Evolutionary conservation across 257 asterid genomes (phyloP).

Genomic region (Craterostigma plantagineum): DNA sequence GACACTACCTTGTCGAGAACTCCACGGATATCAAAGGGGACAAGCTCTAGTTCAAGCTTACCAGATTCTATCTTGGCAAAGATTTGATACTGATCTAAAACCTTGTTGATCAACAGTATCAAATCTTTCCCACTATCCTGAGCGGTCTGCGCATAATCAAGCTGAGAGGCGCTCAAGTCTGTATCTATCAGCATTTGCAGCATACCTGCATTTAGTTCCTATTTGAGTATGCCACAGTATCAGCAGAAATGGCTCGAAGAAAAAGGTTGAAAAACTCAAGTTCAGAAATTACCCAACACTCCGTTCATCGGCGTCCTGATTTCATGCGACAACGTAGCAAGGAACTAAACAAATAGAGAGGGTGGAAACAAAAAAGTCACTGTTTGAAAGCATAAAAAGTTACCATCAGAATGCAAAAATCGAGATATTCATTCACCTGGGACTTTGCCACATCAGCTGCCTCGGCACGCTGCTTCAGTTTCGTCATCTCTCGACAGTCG

Average conservation of each 20-base stretch:
- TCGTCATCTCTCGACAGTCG: conserved; percentile 55
- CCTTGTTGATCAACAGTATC: conserved; percentile 85
- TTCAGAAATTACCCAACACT: conserved; percentile 54
- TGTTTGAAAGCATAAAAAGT: too few relatives aligned
- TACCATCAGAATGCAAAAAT: conserved; percentile 2
- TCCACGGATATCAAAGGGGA: conserved; percentile 21
- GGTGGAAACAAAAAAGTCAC: not conserved
- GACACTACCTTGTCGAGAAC: conserved; percentile 27
- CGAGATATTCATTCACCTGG: conserved; percentile 32
- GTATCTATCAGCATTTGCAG: conserved; percentile 98
- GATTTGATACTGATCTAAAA: conserved; percentile 81
- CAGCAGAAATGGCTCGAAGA: conserved; percentile 2
- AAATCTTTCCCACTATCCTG: conserved; percentile 96
- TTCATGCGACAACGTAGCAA: conserved; percentile 98
- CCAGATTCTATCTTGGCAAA: conserved; percentile 98
- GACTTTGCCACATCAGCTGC: conserved; percentile 92
- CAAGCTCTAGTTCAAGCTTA: conserved; percentile 85
- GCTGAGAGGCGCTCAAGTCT: conserved; percentile 75
- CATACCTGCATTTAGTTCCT: conserved; percentile 39
- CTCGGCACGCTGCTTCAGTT: conserved; percentile 77
- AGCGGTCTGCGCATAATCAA: conserved; percentile 86
- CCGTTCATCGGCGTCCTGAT: conserved; percentile 99
- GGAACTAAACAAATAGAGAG: conserved; percentile 49
- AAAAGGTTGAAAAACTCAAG: too few relatives aligned
- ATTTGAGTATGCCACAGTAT: not conserved